Evolutionary conservation across 495 filamentous ascomycete species (phyloP).

Genomic region (Friedmanniomyces endolithicus): DNA sequence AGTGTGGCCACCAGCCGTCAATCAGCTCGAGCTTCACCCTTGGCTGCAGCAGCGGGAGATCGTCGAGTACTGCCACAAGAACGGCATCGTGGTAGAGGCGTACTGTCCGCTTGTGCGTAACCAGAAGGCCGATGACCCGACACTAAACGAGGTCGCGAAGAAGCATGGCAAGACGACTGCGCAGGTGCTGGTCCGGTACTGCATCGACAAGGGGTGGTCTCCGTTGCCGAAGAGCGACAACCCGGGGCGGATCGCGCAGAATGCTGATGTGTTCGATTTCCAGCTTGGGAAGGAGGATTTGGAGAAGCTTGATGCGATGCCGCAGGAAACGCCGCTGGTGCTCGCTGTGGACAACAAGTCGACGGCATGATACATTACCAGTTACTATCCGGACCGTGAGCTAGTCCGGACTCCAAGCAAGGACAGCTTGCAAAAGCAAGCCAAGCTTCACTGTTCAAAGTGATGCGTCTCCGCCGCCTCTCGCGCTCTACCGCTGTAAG

Average conservation of each 20-base stretch:
- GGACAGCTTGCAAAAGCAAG: too few relatives aligned
- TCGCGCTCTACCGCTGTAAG: too few relatives aligned
- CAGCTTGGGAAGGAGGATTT: conserved; percentile 36
- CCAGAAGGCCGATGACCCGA: conserved; percentile 46
- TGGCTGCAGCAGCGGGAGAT: conserved; percentile 54
- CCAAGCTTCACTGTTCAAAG: too few relatives aligned
- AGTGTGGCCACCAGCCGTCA: conserved; percentile 53
- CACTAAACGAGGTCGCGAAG: conserved; percentile 39
- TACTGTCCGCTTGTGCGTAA: conserved; percentile 56
- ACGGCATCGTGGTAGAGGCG: conserved; percentile 52
- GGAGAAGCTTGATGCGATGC: conserved; percentile 30
- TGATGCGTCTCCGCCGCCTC: too few relatives aligned
- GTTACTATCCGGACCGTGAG: not conserved
- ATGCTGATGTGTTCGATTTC: conserved; percentile 39
- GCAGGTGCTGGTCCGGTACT: conserved; percentile 34
- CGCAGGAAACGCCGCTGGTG: conserved; percentile 28
- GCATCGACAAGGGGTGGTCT: conserved; percentile 37
- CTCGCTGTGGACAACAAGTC: conserved; percentile 24
- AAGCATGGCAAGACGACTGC: conserved; percentile 37
- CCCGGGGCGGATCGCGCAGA: conserved; percentile 33
- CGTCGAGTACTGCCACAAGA: conserved; percentile 46
- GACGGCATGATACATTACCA: not conserved
- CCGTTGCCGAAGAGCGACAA: conserved; percentile 44
- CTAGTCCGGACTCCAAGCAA: not conserved
- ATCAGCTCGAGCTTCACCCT: conserved; percentile 62